These are phyloP conservation scores for Cucurbitaria berberidis DNA, from an alignment of 2,329 filamentous ascomycete species.

Conservation along the genomic window DNA sequence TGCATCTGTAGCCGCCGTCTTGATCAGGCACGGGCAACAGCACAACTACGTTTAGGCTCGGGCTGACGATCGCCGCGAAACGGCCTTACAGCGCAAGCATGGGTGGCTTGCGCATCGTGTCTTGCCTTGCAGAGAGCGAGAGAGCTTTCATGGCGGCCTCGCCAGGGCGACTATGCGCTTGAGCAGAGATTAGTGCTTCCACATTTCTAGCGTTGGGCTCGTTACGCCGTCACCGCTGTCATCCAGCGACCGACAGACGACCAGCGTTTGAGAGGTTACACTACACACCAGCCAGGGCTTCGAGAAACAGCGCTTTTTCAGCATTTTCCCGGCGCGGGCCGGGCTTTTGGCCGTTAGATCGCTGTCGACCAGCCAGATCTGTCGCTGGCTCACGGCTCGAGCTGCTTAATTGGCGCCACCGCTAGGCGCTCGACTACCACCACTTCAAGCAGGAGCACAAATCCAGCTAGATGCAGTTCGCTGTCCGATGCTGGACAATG, in stretches of 20 bases:
- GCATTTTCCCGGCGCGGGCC: slow-evolving; percentile 48
- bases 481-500: slow-evolving; percentile 21
- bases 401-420: slow-evolving; percentile 31
- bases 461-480: slow-evolving; percentile 33
- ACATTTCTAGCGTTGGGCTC: slow-evolving; percentile 18
- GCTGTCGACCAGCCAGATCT: slow-evolving; percentile 42
- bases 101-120: slow-evolving; percentile 40
- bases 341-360: slow-evolving; percentile 47
- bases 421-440: slow-evolving; percentile 35
- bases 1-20: slow-evolving; percentile 25
- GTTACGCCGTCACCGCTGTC: slow-evolving; percentile 34
- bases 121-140: slow-evolving; percentile 40
- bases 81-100: slow-evolving; percentile 24
- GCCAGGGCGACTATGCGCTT: slow-evolving; percentile 26
- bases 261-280: slow-evolving; percentile 32
- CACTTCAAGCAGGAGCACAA: slow-evolving; percentile 31
- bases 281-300: slow-evolving; percentile 41
- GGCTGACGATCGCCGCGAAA: slow-evolving; percentile 39
- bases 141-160: slow-evolving; percentile 42
- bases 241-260: slow-evolving; percentile 33
- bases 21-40: slow-evolving; percentile 38
- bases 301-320: slow-evolving; percentile 40
- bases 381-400: slow-evolving; percentile 33
- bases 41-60: slow-evolving; percentile 24
- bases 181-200: slow-evolving; percentile 8